Percentiles rank a stretch among this genome's conserved stretches.
phyloP scores from a whole-genome alignment of 352 stramenopile genomes.

The Globisporangium rhizosaccharum region DNA sequence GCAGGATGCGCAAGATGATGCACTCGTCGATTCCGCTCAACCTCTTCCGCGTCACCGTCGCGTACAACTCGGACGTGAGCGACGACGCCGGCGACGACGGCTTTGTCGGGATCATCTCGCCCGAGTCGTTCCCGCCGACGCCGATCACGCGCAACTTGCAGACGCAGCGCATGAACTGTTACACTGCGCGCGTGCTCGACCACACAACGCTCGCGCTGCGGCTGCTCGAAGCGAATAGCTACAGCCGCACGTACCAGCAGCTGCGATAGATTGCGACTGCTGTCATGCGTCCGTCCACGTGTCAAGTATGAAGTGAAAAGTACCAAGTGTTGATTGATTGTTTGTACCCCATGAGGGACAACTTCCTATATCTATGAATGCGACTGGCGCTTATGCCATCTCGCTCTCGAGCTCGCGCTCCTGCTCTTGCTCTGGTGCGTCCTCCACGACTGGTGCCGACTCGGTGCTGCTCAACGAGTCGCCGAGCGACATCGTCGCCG shows the following conservation, averaged over 20 bases:
- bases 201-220: slow-evolving; percentile 63
- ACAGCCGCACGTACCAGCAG: slow-evolving; percentile 3
- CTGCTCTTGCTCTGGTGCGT: not conserved
- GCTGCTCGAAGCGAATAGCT: slow-evolving; percentile 39
- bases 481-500: slow-evolving; percentile 1
- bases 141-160: slow-evolving; percentile 72
- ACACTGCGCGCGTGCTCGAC: slow-evolving; percentile 73
- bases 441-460: not conserved
- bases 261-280: not conserved
- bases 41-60: slow-evolving; percentile 67
- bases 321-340: not conserved
- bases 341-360: not conserved
- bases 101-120: slow-evolving; percentile 51
- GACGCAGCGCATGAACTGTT: slow-evolving; percentile 63
- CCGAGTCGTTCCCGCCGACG: slow-evolving; percentile 77
- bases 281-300: not conserved
- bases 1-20: slow-evolving; percentile 77
- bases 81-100: slow-evolving; percentile 20
- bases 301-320: not conserved
- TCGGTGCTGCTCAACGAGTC: slow-evolving; percentile 1
- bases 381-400: not conserved
- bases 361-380: not conserved
- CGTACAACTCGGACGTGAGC: slow-evolving; percentile 22
- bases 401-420: slow-evolving; percentile 3
- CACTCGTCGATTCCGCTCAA: slow-evolving; percentile 69